A percentile compares a stretch with the other conserved stretches of the same genome.
phyloP scores from a whole-genome alignment of 2,329 filamentous ascomycete species.

The Cordyceps cateniannulata region DNA sequence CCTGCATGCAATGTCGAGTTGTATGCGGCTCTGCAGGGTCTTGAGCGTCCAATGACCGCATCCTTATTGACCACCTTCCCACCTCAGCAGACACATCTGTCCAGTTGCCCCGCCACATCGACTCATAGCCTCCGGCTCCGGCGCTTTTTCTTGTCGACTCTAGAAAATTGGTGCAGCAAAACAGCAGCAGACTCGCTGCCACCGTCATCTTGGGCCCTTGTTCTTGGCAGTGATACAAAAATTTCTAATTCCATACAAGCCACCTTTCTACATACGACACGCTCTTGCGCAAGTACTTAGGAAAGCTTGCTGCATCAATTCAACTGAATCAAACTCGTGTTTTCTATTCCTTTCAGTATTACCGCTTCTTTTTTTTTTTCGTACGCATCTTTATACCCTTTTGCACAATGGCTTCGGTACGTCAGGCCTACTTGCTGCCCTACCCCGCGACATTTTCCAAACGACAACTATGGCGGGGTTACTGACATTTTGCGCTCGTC shows the following conservation, averaged over 20 bases:
- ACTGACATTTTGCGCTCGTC: constrained; percentile 20
- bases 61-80: constrained; percentile 2
- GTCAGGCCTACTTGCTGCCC: constrained; percentile 2
- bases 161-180: not conserved
- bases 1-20: not conserved
- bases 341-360: constrained; percentile 3
- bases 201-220: not conserved
- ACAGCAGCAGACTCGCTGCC: too few relatives aligned
- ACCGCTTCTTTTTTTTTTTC: not conserved
- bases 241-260: not conserved
- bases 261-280: not conserved
- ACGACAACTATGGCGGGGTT: constrained; percentile 17
- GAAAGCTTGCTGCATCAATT: not conserved
- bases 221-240: not conserved
- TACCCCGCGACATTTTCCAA: constrained; percentile 11
- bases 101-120: constrained; percentile 1
- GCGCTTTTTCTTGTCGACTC: not conserved
- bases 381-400: not conserved
- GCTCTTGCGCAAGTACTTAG: not conserved
- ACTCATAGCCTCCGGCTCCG: constrained; percentile 9
- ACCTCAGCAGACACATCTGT: not conserved
- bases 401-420: constrained; percentile 14
- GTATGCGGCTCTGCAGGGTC: not conserved
- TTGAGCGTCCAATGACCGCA: constrained; percentile 5
- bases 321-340: not conserved